These are phyloP conservation scores for Calonectria naviculata DNA, from an alignment of 2,329 filamentous ascomycete species.

Conservation along the genomic window DNA sequence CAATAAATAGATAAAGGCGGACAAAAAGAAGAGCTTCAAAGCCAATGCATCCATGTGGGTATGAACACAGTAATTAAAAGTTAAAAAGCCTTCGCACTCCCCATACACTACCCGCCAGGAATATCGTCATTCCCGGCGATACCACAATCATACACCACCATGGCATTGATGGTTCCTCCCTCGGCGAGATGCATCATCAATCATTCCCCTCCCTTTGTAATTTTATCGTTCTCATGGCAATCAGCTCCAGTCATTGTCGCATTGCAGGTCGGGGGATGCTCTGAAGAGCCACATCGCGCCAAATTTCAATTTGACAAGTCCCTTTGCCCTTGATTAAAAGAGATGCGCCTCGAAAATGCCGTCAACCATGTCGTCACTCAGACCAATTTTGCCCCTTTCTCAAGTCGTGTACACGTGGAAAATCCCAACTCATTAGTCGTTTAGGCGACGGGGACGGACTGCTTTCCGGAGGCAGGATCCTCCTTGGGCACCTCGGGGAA, in stretches of 20 bases:
- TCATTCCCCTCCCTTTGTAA: conserved; percentile 23
- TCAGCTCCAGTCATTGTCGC: conserved; percentile 39
- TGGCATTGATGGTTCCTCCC: conserved; percentile 6
- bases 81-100: conserved; percentile 18
- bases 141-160: conserved; percentile 1
- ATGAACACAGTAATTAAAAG: conserved; percentile 38
- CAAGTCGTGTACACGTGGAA: conserved; percentile 42
- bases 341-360: conserved; percentile 43
- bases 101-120: conserved; percentile 7
- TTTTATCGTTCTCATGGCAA: conserved; percentile 35
- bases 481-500: conserved; percentile 38
- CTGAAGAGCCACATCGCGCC: conserved; percentile 39
- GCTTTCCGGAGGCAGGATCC: conserved; percentile 26
- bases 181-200: conserved; percentile 26
- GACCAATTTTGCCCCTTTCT: conserved; percentile 40
- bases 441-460: conserved; percentile 46
- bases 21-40: conserved; percentile 33
- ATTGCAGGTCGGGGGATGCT: conserved; percentile 40
- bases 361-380: conserved; percentile 40
- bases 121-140: conserved; percentile 2
- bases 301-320: conserved; percentile 40
- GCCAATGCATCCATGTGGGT: conserved; percentile 27
- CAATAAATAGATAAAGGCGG: not conserved
- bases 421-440: conserved; percentile 34
- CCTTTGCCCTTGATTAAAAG: conserved; percentile 37